Conservation (phyloP, 805 yeast species). For the Zygosaccharomyces lentus region DNA sequence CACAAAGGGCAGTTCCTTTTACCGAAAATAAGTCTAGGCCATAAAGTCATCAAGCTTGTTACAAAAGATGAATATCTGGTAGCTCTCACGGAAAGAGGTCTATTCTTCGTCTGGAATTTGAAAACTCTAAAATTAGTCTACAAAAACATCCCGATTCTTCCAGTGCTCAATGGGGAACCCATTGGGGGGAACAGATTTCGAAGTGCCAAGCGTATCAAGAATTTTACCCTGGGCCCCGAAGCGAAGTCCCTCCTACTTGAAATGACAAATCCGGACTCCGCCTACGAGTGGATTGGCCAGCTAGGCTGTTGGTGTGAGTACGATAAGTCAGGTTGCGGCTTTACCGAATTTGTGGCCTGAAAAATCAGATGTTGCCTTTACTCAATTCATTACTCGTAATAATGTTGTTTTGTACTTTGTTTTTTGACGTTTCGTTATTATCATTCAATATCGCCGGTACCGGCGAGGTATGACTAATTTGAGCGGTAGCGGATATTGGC, state of each 20-base stretch:
- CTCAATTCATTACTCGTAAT: not conserved
- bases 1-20: slow-evolving; percentile 34
- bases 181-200: slow-evolving; percentile 27
- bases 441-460: slow-evolving; percentile 10
- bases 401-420: not conserved
- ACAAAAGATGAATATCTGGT: slow-evolving; percentile 43
- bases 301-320: slow-evolving; percentile 30
- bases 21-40: slow-evolving; percentile 43
- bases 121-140: slow-evolving; percentile 15
- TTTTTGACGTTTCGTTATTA: not conserved
- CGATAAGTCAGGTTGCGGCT: not conserved
- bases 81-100: slow-evolving; percentile 56
- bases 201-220: slow-evolving; percentile 23
- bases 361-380: no score
- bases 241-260: slow-evolving; percentile 15
- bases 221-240: slow-evolving; percentile 10
- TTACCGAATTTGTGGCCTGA: not conserved
- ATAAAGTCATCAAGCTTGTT: slow-evolving; percentile 45
- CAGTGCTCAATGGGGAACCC: slow-evolving; percentile 26
- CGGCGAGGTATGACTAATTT: slow-evolving; percentile 7
- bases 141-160: slow-evolving; percentile 29
- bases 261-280: slow-evolving; percentile 15
- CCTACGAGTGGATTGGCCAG: slow-evolving; percentile 21
- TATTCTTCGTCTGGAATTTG: slow-evolving; percentile 39
- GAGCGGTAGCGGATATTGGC: slow-evolving; percentile 11